Base-by-base conservation (phyloP, 306 rosid genomes). In the Vachellia collinsii region DNA sequence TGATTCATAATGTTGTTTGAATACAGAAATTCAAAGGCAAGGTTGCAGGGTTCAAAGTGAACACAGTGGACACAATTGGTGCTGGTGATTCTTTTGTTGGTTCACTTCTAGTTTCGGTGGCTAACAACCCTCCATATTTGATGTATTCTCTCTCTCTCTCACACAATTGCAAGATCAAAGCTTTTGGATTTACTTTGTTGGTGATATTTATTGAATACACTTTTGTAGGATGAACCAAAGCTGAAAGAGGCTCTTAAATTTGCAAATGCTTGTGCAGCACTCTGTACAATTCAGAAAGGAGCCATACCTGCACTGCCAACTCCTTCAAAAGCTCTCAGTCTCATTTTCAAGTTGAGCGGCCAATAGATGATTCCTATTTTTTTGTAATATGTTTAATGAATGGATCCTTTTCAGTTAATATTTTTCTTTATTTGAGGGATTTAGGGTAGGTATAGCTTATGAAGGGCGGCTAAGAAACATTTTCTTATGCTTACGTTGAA, bases 281-380 rank as follows among this genome's bases (percentile, higher is more conserved):
- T 91, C 1, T 82, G 88, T 38, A 91, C 92, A 70, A 87, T 83
- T 74, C 79, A 84, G 77, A 91, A 91, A 76, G 94, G 92, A 80
- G 92, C 94, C 50, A 89, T 89, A 82, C 94, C 94, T 47, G 92
- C 94, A 74, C 92, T 91, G 80, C 94, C 94, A 85, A 82, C 91
- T 0, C 8, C 69, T 0, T 20, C 58, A 58, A 85, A 85, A 4
- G 92, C 85, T 56, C 73, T 34, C 11, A 70, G 75, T 34, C 88
- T 90, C 76, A 83, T 90, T 16, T 70, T 86, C 65, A 65, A 34
- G 75, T 82, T 77, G 1, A 81, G 78, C 76, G 69, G 80, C 75
- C 42, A 80, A 11, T 90, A 79, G 68, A 59, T 29, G 6, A 4
- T 62, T 13, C 68, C 8, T 62, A 62, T 9, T 37, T 8, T 61